Evolutionary conservation across 768 basidiomycete genomes (phyloP).

Genomic region (Leccinum rimulosum): DNA sequence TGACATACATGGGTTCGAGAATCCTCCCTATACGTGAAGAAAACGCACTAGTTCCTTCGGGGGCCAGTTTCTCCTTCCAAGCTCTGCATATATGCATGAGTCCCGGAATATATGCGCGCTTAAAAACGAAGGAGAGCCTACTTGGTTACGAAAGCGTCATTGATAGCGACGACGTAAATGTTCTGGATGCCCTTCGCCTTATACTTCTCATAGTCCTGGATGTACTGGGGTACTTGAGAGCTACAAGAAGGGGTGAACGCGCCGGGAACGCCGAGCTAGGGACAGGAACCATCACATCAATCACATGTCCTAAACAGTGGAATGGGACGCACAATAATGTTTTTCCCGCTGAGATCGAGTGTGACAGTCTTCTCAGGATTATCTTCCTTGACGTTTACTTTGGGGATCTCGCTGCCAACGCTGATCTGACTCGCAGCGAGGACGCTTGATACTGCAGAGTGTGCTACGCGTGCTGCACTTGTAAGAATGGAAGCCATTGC

Average conservation of each 20-base stretch:
- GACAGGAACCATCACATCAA: background rate
- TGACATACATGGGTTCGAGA: background rate
- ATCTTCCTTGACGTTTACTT: slow-evolving; percentile 56
- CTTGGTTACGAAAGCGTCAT: slow-evolving; percentile 74
- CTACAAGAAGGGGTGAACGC: slow-evolving; percentile 76
- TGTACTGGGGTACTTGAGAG: slow-evolving; percentile 60
- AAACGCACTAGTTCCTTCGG: slow-evolving; percentile 50
- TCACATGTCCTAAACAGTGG: background rate
- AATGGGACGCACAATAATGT: slow-evolving; percentile 51
- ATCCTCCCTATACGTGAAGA: background rate
- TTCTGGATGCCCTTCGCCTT: slow-evolving; percentile 72
- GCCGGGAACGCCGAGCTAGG: slow-evolving; percentile 70
- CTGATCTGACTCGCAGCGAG: slow-evolving; percentile 45
- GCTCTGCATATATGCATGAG: slow-evolving; percentile 40
- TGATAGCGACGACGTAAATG: slow-evolving; percentile 72
- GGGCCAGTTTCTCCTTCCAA: slow-evolving; percentile 63
- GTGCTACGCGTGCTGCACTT: slow-evolving; percentile 49
- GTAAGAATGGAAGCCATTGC: slow-evolving; percentile 49
- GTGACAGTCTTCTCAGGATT: slow-evolving; percentile 41
- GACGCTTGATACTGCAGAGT: slow-evolving; percentile 51
- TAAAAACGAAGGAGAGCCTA: slow-evolving; percentile 9
- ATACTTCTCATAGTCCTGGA: slow-evolving; percentile 65
- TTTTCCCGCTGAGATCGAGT: slow-evolving; percentile 56
- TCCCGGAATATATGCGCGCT: slow-evolving; percentile 4
- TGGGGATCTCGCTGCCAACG: slow-evolving; percentile 42